Base-by-base conservation (phyloP, 768 basidiomycete species). In the Leucocoprinus birnbaumii region DNA sequence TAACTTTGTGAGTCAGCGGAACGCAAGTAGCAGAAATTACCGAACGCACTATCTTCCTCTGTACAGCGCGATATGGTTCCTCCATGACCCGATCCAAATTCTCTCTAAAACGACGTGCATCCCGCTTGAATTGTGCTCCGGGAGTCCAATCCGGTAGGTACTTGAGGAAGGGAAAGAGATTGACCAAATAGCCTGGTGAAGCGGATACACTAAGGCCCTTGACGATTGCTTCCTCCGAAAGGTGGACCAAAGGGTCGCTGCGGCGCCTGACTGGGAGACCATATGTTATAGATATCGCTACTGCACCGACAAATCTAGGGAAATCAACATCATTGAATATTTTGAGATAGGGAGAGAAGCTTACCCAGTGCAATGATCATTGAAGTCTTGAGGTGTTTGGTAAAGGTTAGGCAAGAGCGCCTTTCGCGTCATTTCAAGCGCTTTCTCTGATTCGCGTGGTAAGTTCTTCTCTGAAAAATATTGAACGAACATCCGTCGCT, bases 121-220 rank as follows among this genome's bases (percentile, higher is more conserved):
- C 18, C 18, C 21, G 19, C 46, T 31, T 48, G 35, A 55, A 55
- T 16, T 6, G 9, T 7, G 45, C 40, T 11, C 53, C 53, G 10
- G 53, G 53, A 24, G 48, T 24, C 53, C 53, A 55, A 14, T 43
- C 27, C 13, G 53, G 46, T 8, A 55, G 2, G n/a, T 49, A 25
- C 25, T 48, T 37, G 9, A 55, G 48, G 8, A 27, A 8, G 40
- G 53, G 53, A 3, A 55, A 2, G 4, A 49, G 8, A 22, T 55
- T 48, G 38, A 40, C 53, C 14, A 47, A 37, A 19, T 48, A 49
- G 3, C 40, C 31, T 41, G 35, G 45, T 4, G 53, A 34, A 25
- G 43, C 34, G 22, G 18, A 13, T 2, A 37, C 45, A 1, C 14
- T 4, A 10, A 43, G n/a, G 3, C 25, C n/a, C 11, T 31, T 31